Evolutionary conservation across 2,329 filamentous ascomycete species (phyloP).

Genomic region (Nigrospora sphaerica): DNA sequence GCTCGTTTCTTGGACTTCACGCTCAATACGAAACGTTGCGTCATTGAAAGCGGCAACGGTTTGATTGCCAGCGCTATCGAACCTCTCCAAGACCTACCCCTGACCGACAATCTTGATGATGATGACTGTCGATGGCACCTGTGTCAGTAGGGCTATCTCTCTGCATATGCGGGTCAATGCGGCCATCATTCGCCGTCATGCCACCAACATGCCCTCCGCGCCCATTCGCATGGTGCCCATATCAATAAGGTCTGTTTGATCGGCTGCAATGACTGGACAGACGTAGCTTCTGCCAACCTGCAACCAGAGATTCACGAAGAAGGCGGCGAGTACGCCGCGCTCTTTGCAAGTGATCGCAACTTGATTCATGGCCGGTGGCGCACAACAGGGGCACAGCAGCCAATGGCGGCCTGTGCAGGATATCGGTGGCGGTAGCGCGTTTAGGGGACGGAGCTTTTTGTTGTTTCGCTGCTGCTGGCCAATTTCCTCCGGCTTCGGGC

Average conservation of each 20-base stretch:
- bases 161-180: neutral
- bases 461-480: too few relatives aligned
- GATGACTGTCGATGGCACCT: conserved; percentile 15
- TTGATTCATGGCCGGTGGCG: conserved; percentile 21
- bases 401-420: too few relatives aligned
- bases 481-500: too few relatives aligned
- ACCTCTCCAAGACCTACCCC: too few relatives aligned
- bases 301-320: conserved; percentile 29
- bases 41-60: too few relatives aligned
- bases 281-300: conserved; percentile 32
- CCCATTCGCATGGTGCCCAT: conserved; percentile 20
- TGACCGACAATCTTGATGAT: too few relatives aligned
- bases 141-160: neutral
- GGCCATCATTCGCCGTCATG: conserved; percentile 20
- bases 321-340: conserved; percentile 24
- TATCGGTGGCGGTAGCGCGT: too few relatives aligned
- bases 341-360: conserved; percentile 20
- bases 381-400: too few relatives aligned
- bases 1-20: too few relatives aligned
- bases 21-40: too few relatives aligned
- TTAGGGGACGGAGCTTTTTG: too few relatives aligned
- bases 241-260: conserved; percentile 12
- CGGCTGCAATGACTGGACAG: conserved; percentile 23
- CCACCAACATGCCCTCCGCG: conserved; percentile 26
- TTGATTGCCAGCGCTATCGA: too few relatives aligned